phyloP scores from a whole-genome alignment of 805 yeast genomes.

The Geotrichum ghanense region DNA sequence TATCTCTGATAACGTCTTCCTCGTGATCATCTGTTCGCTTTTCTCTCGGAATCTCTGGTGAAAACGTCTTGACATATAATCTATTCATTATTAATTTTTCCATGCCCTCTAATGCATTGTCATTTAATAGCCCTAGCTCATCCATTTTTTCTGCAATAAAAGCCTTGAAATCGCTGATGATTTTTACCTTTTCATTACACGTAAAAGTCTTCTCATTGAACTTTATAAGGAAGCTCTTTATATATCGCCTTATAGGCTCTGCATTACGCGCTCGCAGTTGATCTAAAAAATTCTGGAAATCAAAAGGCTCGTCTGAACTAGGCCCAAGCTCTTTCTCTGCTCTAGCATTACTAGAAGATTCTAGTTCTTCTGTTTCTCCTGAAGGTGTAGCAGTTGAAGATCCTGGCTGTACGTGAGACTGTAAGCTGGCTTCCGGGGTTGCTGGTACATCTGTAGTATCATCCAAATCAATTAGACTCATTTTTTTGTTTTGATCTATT shows the following conservation, averaged over 20 bases:
- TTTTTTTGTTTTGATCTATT: too few species aligned
- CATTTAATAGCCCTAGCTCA: conserved; percentile 31
- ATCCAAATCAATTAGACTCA: background rate
- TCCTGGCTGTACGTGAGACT: background rate
- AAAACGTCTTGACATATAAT: conserved; percentile 62
- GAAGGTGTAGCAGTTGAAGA: background rate
- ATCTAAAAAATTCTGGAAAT: conserved; percentile 68
- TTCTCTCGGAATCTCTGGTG: conserved; percentile 51
- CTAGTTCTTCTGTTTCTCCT: background rate
- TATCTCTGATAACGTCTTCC: conserved; percentile 55
- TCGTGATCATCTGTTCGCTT: conserved; percentile 43
- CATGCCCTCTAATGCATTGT: conserved; percentile 75
- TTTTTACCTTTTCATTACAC: conserved; percentile 64
- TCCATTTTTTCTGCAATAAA: conserved; percentile 46
- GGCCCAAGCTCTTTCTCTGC: background rate
- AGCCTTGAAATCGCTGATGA: conserved; percentile 62
- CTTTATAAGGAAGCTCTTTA: conserved; percentile 71
- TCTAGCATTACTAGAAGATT: background rate
- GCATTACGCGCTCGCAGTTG: conserved; percentile 67
- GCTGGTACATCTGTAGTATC: background rate
- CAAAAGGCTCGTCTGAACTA: conserved; percentile 36
- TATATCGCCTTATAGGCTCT: conserved; percentile 79
- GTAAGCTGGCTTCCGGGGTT: too few species aligned
- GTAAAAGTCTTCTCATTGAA: conserved; percentile 63
- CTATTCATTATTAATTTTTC: conserved; percentile 90